phyloP scores from a whole-genome alignment of 345 rosid species.

The Aegle marmelos region DNA sequence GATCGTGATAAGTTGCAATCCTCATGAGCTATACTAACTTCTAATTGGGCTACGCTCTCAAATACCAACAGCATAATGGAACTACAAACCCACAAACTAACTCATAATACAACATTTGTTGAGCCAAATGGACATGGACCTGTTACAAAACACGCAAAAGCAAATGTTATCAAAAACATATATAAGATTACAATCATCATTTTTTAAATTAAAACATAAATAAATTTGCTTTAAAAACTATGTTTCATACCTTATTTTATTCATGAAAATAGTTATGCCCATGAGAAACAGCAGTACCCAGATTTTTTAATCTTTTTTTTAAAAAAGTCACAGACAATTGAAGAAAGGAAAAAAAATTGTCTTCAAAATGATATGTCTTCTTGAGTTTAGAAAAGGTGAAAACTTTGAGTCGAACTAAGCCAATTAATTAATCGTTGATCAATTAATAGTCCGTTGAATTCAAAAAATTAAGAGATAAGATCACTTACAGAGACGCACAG shows the following conservation, averaged over 20 bases:
- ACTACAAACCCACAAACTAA: conserved; percentile 8
- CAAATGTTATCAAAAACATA: not conserved
- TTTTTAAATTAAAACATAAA: not conserved
- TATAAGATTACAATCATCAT: not conserved
- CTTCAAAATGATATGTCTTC: not conserved
- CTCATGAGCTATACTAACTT: conserved; percentile 16
- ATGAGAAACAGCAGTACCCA: conserved; percentile 1
- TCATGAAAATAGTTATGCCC: not conserved
- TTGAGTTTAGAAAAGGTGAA: not conserved
- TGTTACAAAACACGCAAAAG: not conserved
- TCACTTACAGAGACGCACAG: not conserved
- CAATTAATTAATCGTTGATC: not conserved
- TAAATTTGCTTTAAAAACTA: not conserved
- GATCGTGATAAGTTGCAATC: conserved; percentile 1
- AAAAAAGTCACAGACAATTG: not conserved
- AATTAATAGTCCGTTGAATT: conserved; percentile 2
- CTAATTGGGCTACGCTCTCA: conserved; percentile 5
- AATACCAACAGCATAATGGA: conserved; percentile 31
- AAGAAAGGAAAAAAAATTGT: not conserved
- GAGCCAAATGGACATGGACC: conserved; percentile 1
- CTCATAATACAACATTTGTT: not conserved
- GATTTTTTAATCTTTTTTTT: not conserved
- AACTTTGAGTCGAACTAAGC: not conserved
- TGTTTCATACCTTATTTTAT: not conserved
- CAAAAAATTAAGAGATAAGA: not conserved